Evolutionary conservation across 345 rosid species (phyloP).

Genomic region (Linum trigynum): DNA sequence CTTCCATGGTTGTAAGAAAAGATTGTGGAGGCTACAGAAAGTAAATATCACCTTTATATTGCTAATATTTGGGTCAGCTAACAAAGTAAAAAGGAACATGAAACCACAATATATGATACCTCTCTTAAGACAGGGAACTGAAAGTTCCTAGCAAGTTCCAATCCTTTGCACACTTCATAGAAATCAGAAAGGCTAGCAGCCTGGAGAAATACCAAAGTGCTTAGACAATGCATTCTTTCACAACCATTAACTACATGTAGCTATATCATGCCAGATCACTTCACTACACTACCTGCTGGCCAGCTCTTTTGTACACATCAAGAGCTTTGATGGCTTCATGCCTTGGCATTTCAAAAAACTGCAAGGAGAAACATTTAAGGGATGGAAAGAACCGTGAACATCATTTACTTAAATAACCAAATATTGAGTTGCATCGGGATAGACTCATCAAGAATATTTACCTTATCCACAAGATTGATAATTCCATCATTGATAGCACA

Average conservation of each 20-base stretch:
- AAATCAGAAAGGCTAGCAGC: slow-evolving; percentile 86
- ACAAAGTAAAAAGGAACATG: slow-evolving; percentile 5
- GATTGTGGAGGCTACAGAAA: slow-evolving; percentile 84
- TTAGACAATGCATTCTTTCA: slow-evolving; percentile 5
- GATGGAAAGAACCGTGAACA: background rate
- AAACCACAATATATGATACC: slow-evolving; percentile 31
- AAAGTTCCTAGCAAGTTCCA: slow-evolving; percentile 97
- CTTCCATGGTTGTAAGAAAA: slow-evolving; percentile 91
- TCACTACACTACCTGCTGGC: slow-evolving; percentile 65
- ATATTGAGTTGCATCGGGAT: background rate
- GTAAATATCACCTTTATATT: slow-evolving; percentile 1
- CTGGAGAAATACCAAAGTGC: slow-evolving; percentile 33
- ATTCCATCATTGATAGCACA: slow-evolving; percentile 97
- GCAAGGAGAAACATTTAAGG: slow-evolving; percentile 21
- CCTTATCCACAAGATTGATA: slow-evolving; percentile 98
- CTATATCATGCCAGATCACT: slow-evolving; percentile 4
- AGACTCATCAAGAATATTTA: slow-evolving; percentile 20
- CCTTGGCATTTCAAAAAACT: slow-evolving; percentile 98
- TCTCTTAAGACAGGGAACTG: slow-evolving; percentile 92
- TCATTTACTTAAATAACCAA: slow-evolving; percentile 5
- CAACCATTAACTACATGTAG: background rate
- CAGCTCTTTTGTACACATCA: slow-evolving; percentile 73
- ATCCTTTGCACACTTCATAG: slow-evolving; percentile 86
- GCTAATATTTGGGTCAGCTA: background rate
- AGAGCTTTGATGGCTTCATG: slow-evolving; percentile 84